These are phyloP conservation scores for Halophytophthora polymorphica DNA, from an alignment of 352 stramenopile genomes.

Conservation along the genomic window DNA sequence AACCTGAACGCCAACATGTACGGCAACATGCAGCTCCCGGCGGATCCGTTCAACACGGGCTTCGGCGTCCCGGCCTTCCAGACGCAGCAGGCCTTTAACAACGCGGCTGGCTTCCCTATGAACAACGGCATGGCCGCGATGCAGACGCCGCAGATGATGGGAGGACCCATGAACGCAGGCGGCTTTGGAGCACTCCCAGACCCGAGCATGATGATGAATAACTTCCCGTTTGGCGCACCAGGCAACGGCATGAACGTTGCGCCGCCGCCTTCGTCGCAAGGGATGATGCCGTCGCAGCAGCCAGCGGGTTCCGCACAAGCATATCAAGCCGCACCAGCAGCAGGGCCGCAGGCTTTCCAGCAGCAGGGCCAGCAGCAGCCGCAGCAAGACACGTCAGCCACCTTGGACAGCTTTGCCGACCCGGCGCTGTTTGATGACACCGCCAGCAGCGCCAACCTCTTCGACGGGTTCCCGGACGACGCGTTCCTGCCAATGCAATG, in stretches of 20 bases:
- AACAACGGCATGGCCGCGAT: constrained; percentile 36
- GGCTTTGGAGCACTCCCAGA: constrained; percentile 32
- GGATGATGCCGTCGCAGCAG: constrained; percentile 23
- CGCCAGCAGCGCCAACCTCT: constrained; percentile 52
- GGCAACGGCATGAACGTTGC: constrained; percentile 12
- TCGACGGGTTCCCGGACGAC: constrained; percentile 72
- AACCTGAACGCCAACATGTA: constrained; percentile 17
- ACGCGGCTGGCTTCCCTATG: constrained; percentile 31
- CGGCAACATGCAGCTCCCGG: constrained; percentile 37
- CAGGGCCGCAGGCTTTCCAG: constrained; percentile 22
- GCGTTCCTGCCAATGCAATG: constrained; percentile 74
- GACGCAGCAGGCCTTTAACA: constrained; percentile 26
- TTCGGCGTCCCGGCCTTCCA: constrained; percentile 19
- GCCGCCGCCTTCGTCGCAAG: constrained; percentile 16
- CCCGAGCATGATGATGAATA: constrained; percentile 31
- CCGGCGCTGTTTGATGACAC: constrained; percentile 42
- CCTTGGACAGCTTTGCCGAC: constrained; percentile 22
- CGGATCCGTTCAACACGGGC: constrained; percentile 69
- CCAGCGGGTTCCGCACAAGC: constrained; percentile 15
- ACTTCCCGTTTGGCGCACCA: constrained; percentile 42
- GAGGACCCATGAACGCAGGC: constrained; percentile 42
- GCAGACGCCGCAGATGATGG: constrained; percentile 41
- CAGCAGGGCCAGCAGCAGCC: constrained; percentile 21
- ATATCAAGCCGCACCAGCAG: constrained; percentile 16
- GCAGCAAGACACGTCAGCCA: constrained; percentile 17